Base-by-base conservation (phyloP, 2,329 filamentous ascomycete species). In the Epichloe baconii region DNA sequence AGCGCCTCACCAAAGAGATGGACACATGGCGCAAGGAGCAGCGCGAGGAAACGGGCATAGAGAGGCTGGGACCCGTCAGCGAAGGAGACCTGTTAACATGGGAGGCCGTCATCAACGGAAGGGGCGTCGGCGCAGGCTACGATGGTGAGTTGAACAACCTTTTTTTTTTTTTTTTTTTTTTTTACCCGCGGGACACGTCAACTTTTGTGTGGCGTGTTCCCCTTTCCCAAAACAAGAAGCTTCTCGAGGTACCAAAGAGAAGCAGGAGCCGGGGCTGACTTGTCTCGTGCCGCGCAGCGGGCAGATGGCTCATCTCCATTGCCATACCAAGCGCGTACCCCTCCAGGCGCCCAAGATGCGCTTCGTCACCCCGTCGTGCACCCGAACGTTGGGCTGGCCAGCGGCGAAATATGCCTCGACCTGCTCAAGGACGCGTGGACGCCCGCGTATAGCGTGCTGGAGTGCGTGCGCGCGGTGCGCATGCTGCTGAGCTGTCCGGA, bases 381-480 rank as follows among this genome's bases (percentile, higher is more conserved):
- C 71, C 83, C 90, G 46, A 96, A 96, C 68, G 81, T 81, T 35
- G 72, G 74, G 49, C 72, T 78, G 55, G 60, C 76, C 58, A 89
- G 81, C 2, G 93, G 93, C 59, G 90, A 96, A 69, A 93, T 98
- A 63, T 98, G 93, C 67, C 80, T 97, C 31, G 93, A 96, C 64
- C 76, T 97, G 55, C 75, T 98, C 53, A 77, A 78, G 62, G 77
- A 83, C 51, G 77, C 78, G 17, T 97, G 91, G 91, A 85, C 86
- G 53, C 87, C 90, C 1, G 82, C 88, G 17, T 93, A 95, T 67
- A 90, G 84, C 41, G 77, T 97, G 19, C 77, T 84, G 37, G 79
- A 84, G 61, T 85, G 83, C 54, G 71, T 91, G 61, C 83, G 85
- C 59, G 81, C 81, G 45, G 77, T 91, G 56, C 79, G 85, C 57